Percentiles rank a stretch among this genome's conserved stretches.
Evolutionary conservation across 805 yeast genomes (phyloP).

Genomic region (Pichia sporocuriosa): DNA sequence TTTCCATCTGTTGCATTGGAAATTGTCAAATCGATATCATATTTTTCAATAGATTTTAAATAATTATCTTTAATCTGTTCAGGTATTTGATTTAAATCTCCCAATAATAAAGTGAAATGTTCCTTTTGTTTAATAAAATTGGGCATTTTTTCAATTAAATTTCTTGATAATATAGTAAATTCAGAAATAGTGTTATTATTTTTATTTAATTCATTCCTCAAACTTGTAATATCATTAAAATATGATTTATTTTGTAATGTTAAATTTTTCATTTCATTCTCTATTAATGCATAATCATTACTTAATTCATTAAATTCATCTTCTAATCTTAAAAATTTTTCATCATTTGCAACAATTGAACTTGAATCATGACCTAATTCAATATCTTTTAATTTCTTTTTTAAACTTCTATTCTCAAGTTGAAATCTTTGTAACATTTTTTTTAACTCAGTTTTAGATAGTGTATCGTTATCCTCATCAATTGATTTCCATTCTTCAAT

Average conservation of each 20-base stretch:
- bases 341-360: slow-evolving; percentile 10
- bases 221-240: slow-evolving; percentile 9
- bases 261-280: slow-evolving; percentile 12
- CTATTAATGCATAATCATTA: slow-evolving; percentile 1
- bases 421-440: slow-evolving; percentile 13
- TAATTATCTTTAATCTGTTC: slow-evolving; percentile 4
- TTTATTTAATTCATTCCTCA: slow-evolving; percentile 7
- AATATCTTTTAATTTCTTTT: slow-evolving; percentile 14
- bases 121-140: slow-evolving; percentile 8
- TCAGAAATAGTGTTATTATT: slow-evolving; percentile 3
- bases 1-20: slow-evolving; percentile 14
- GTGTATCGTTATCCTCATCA: slow-evolving; percentile 12
- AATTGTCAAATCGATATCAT: slow-evolving; percentile 1
- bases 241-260: slow-evolving; percentile 10
- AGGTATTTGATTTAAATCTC: slow-evolving; percentile 7
- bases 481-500: slow-evolving; percentile 11
- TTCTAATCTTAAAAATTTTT: slow-evolving; percentile 12
- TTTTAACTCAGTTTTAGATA: neutral
- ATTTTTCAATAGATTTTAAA: slow-evolving; percentile 6
- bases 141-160: slow-evolving; percentile 13
- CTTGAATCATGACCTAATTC: slow-evolving; percentile 14
- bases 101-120: slow-evolving; percentile 3
- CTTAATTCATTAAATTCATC: slow-evolving; percentile 10
- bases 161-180: slow-evolving; percentile 1
- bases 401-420: slow-evolving; percentile 13